These are phyloP conservation scores for Lagenidium giganteum DNA, from an alignment of 352 stramenopile species.

Conservation along the genomic window DNA sequence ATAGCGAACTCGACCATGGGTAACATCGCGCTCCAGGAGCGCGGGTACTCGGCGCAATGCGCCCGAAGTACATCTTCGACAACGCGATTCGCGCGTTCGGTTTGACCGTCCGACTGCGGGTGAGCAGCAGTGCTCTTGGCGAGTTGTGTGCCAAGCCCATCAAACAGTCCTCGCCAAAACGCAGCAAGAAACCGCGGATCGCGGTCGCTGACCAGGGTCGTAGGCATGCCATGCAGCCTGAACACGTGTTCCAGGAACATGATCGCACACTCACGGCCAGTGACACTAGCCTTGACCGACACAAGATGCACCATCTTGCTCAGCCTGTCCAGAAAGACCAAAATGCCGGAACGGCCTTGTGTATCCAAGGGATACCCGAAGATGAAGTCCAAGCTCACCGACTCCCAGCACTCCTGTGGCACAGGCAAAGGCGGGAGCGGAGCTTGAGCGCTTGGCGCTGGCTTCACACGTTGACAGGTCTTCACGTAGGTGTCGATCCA, in stretches of 20 bases:
- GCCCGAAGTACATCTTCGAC: conserved; percentile 8
- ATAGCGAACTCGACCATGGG: conserved; percentile 10
- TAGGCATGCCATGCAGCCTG: not conserved
- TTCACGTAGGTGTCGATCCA: conserved; percentile 13
- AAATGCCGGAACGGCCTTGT: not conserved
- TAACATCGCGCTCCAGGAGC: not conserved
- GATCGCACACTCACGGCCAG: not conserved
- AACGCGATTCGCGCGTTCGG: conserved; percentile 5
- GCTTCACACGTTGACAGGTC: conserved; percentile 12
- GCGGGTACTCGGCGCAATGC: conserved; percentile 2
- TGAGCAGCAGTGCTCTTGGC: too few relatives aligned
- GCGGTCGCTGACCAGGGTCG: conserved; percentile 5
- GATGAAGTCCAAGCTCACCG: conserved; percentile 15
- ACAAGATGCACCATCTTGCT: conserved; percentile 3
- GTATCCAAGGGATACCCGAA: conserved; percentile 1
- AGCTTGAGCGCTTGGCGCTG: conserved; percentile 6
- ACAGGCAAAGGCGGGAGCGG: conserved; percentile 10
- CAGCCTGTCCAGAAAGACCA: conserved; percentile 4
- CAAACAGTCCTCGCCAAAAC: too few relatives aligned
- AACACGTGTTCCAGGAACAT: conserved; percentile 2
- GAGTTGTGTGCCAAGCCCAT: too few relatives aligned
- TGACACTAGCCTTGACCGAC: not conserved
- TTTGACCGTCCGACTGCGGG: conserved; percentile 11
- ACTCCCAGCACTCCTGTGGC: conserved; percentile 7
- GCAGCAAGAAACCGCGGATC: too few relatives aligned